Evolutionary conservation across 176 grass and related monocot species (phyloP).

Genomic region (Eleusine indica): DNA sequence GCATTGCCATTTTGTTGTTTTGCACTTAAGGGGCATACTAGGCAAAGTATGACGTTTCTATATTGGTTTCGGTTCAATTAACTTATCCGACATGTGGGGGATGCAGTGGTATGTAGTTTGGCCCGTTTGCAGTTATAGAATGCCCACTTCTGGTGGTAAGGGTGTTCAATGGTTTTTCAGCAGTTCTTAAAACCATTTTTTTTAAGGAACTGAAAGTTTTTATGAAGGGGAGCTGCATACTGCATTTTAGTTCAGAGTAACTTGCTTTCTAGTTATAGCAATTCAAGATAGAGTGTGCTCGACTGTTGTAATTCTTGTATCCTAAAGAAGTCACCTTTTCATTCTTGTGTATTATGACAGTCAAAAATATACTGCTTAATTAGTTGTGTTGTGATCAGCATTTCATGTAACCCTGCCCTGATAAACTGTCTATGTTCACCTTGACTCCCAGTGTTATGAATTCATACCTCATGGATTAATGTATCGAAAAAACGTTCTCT

Average conservation of each 20-base stretch:
- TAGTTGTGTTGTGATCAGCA: not conserved
- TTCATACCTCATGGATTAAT: not conserved
- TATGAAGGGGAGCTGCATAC: not conserved
- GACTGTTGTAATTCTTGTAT: not conserved
- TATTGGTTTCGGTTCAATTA: not conserved
- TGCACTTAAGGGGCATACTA: not conserved
- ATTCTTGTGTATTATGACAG: conserved; percentile 11
- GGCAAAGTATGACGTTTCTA: conserved; percentile 17
- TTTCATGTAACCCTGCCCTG: not conserved
- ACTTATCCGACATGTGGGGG: not conserved
- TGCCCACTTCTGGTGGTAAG: not conserved
- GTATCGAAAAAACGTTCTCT: not conserved
- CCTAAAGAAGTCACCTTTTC: not conserved
- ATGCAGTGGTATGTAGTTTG: not conserved
- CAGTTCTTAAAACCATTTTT: not conserved
- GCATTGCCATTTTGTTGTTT: not conserved
- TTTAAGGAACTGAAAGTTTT: not conserved
- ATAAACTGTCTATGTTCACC: not conserved
- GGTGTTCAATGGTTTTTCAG: not conserved
- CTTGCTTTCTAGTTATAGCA: not conserved
- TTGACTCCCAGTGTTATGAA: not conserved
- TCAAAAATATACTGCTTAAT: not conserved
- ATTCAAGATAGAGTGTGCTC: not conserved
- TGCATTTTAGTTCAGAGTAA: conserved; percentile 6
- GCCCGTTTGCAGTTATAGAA: conserved; percentile 1